Evolutionary conservation across 2,329 filamentous ascomycete species (phyloP).

Genomic region (Scopulariopsis brevicaulis): DNA sequence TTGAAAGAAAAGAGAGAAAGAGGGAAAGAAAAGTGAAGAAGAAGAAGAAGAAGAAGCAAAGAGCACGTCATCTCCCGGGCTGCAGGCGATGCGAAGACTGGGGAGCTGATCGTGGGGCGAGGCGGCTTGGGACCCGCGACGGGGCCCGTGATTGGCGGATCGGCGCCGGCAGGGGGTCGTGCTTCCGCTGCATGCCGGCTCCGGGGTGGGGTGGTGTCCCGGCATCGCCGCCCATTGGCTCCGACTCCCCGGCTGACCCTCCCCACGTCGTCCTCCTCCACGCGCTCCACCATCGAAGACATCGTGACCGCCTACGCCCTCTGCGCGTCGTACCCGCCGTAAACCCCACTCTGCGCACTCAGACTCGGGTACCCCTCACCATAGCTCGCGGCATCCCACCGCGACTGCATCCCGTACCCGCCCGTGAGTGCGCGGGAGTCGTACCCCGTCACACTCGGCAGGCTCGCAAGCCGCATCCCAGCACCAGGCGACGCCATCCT

Average conservation of each 20-base stretch:
- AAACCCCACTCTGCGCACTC: slow-evolving; percentile 16
- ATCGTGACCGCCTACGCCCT: not conserved
- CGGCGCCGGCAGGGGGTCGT: not conserved
- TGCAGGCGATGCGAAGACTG: not conserved
- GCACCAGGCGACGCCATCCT: slow-evolving; percentile 23
- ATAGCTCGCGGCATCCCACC: slow-evolving; percentile 29
- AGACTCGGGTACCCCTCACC: slow-evolving; percentile 25
- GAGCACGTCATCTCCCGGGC: not conserved
- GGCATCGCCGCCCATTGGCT: not conserved
- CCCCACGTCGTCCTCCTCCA: not conserved
- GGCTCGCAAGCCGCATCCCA: slow-evolving; percentile 6
- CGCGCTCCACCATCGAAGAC: not conserved
- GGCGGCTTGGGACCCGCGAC: not conserved
- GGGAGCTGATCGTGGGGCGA: not conserved
- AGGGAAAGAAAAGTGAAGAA: not conserved
- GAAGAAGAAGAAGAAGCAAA: not conserved
- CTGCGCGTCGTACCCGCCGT: not conserved
- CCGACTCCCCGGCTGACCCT: not conserved
- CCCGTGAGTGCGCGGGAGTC: slow-evolving; percentile 20
- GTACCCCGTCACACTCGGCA: slow-evolving; percentile 27
- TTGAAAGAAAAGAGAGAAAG: not conserved
- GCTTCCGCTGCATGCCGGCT: not conserved
- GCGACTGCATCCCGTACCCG: slow-evolving; percentile 19
- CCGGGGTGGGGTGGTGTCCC: not conserved
- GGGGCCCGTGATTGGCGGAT: not conserved